These are phyloP conservation scores for Coemansia sp. DNA, from an alignment of 192 early-diverging fungal genomes.

Conservation along the genomic window DNA sequence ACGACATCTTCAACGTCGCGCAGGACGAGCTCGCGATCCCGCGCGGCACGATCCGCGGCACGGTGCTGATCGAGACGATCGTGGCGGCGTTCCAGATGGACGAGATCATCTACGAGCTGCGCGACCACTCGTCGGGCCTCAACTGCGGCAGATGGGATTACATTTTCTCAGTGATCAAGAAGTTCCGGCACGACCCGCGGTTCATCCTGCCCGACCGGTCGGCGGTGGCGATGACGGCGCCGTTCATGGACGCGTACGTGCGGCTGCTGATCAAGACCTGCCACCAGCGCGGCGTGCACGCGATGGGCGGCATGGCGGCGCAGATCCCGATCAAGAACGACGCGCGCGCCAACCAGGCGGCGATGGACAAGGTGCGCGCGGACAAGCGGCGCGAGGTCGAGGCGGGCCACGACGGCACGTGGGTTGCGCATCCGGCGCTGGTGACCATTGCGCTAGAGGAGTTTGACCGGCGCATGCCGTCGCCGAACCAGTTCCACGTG, in stretches of 20 bases:
- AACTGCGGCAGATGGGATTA: slow-evolving; percentile 99
- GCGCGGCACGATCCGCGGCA: slow-evolving; percentile 94
- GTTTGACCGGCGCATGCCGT: slow-evolving; percentile 94
- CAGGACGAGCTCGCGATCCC: slow-evolving; percentile 88
- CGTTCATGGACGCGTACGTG: slow-evolving; percentile 99
- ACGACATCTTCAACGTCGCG: slow-evolving; percentile 92
- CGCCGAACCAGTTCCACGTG: slow-evolving; percentile 91
- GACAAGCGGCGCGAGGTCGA: slow-evolving; percentile 95
- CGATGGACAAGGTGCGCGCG: slow-evolving; percentile 87
- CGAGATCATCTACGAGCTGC: slow-evolving; percentile 98
- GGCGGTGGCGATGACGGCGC: slow-evolving; percentile 89
- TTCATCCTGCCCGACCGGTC: slow-evolving; percentile 88
- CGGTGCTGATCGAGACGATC: slow-evolving; percentile 97
- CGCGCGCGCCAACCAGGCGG: slow-evolving; percentile 79
- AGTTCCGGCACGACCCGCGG: slow-evolving; percentile 82
- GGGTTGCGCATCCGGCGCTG: slow-evolving; percentile 97
- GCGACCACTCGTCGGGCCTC: slow-evolving; percentile 95
- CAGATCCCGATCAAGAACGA: slow-evolving; percentile 98
- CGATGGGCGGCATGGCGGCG: slow-evolving; percentile 99
- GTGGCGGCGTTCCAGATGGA: slow-evolving; percentile 98
- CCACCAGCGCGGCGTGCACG: slow-evolving; percentile 96
- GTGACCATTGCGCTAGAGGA: slow-evolving; percentile 84
- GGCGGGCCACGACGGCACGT: slow-evolving; percentile 92
- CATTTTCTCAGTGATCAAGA: slow-evolving; percentile 98
- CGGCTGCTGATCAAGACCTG: slow-evolving; percentile 96